Evolutionary conservation across 1,139 yeast genomes (phyloP), one percentile per base, ranked within the genome.

Genomic region (Debaryomyces fabryi): DNA sequence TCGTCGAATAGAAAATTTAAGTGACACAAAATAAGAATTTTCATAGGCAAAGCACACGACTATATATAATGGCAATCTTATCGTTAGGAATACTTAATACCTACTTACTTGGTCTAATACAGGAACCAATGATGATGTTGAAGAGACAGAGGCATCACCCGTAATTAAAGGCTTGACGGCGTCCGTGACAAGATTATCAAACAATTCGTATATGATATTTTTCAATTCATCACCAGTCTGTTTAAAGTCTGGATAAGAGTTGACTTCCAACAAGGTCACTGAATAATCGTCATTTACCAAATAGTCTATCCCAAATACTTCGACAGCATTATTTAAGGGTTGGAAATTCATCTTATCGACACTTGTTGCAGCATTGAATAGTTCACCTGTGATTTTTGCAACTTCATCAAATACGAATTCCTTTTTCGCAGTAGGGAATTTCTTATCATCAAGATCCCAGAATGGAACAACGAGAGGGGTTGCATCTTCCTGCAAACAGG

Each of bases 231-330:
- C 80, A 10, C 99, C 99, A 0, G 98, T 93, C 67, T 93, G 99
- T 62, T 91, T 91, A 69, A 93, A 93, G 63, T 93, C 99, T 0
- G 99, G 99, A 63, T 87, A 93, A 8, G 98, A 86, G 62, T 93
- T 93, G 42, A 91, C 89, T 65, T 93, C 99, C 35, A 93, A 70
- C 38, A 93, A 65, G 42, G 74, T 74, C 3, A 88, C 93, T 8
- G 72, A 62, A 27, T 67, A 64, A 38, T 82, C 72, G 1, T 70
- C 72, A 55, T 83, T 84, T 7, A 93, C 88, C 51, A 93, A 67
- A 65, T 89, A 91, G 65, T 93, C 99, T 12, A 93, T 72, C 0
- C 99, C 99, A 63, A 79, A 93, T 9, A 90, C 76, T 64, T 93
- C 99, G 62, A 89, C 80, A 0, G 96, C 95, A 66, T 89, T 89